phyloP scores from a whole-genome alignment of 139 green algal genomes.

The Volvox reticuliferus region DNA sequence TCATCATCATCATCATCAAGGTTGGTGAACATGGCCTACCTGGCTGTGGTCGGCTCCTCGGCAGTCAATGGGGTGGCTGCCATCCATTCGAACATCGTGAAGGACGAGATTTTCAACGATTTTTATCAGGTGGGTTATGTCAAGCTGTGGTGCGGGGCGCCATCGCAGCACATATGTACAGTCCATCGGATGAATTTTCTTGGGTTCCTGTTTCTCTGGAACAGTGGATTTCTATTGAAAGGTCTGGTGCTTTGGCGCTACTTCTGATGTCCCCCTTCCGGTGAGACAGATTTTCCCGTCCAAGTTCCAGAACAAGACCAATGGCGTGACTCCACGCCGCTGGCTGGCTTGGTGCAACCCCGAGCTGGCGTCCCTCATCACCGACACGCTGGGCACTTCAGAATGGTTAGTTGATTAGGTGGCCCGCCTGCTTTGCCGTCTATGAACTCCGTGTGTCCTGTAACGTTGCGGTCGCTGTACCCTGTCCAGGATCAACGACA shows the following conservation, averaged over 20 bases:
- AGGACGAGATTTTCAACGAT: constrained; percentile 88
- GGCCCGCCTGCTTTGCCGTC: no score
- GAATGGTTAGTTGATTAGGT: constrained; percentile 1
- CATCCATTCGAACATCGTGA: constrained; percentile 96
- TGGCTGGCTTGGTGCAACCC: constrained; percentile 99
- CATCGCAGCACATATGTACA: no score
- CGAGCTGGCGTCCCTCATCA: constrained; percentile 88
- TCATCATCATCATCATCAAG: constrained; percentile 52
- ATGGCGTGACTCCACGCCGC: constrained; percentile 96
- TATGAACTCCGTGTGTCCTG: background rate
- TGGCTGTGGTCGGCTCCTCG: constrained; percentile 89
- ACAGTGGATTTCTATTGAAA: no score
- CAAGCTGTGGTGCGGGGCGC: no score
- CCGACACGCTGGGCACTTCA: constrained; percentile 82
- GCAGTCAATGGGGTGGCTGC: constrained; percentile 97
- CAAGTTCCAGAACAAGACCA: constrained; percentile 99
- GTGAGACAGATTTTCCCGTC: constrained; percentile 62
- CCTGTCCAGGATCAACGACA: constrained; percentile 70
- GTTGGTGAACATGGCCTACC: constrained; percentile 96
- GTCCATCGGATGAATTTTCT: no score
- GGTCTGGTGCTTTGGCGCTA: no score
- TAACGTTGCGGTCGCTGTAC: background rate
- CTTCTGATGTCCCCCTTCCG: no score
- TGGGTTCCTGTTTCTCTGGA: no score
- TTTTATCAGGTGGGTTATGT: constrained; percentile 64